Evolutionary conservation across 2,329 filamentous ascomycete species (phyloP).

Genomic region (Fusarium continuum): DNA sequence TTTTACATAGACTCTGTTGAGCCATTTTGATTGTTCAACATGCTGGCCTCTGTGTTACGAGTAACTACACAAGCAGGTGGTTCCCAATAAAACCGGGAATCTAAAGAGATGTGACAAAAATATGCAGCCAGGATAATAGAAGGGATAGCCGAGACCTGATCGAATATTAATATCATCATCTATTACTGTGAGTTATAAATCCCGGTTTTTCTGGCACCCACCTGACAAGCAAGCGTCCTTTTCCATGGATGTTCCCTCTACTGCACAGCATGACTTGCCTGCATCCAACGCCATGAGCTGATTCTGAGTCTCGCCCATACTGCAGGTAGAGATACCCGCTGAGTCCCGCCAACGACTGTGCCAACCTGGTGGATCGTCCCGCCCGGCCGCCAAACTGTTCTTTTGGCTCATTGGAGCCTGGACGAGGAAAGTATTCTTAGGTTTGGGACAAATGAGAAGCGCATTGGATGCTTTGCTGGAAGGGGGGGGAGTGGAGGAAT

Average conservation of each 20-base stretch:
- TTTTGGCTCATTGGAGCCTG: slow-evolving; percentile 35
- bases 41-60: slow-evolving; percentile 2
- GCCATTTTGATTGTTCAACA: not conserved
- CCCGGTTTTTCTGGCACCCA: too few species aligned
- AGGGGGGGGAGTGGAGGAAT: slow-evolving; percentile 7
- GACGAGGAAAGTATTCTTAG: slow-evolving; percentile 28
- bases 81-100: too few species aligned
- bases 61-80: not conserved
- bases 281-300: slow-evolving; percentile 39
- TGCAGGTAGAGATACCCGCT: slow-evolving; percentile 36
- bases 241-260: slow-evolving; percentile 4
- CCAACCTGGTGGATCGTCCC: slow-evolving; percentile 40
- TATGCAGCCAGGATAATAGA: too few species aligned
- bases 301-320: slow-evolving; percentile 34
- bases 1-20: not conserved
- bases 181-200: too few species aligned
- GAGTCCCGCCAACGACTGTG: slow-evolving; percentile 32
- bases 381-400: slow-evolving; percentile 11
- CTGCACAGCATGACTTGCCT: slow-evolving; percentile 42
- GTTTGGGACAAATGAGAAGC: slow-evolving; percentile 7
- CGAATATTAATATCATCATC: too few species aligned
- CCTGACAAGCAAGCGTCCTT: too few species aligned
- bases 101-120: too few species aligned
- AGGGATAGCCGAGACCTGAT: too few species aligned
- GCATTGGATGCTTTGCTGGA: slow-evolving; percentile 11